Evolutionary conservation across 1,284 basidiomycete genomes (phyloP), one percentile per base, ranked within the genome.

Genomic region (Leucoagaricus sp.): DNA sequence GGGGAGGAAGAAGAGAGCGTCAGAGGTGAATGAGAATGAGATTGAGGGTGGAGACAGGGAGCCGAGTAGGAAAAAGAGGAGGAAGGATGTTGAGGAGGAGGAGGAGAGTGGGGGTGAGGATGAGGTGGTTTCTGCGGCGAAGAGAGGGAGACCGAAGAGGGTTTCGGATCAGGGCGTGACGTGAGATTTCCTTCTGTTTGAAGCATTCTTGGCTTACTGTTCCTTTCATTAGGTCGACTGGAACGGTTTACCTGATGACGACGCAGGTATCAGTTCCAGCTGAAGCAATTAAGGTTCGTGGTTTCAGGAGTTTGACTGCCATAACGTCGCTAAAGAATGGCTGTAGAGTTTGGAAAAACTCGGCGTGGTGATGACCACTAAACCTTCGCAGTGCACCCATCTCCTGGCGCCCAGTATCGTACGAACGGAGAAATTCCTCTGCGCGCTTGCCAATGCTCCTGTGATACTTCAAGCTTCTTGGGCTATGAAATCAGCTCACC

Each of bases 381-480:
- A 84, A 46, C 77, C 87, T 0, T 66, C 71, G 0, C 84, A 91
- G 54, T 92, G 88, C 65, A 94, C 91, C 0, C 89, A 94, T 69
- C 77, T 95, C 19, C 69, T 94, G 40, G 82, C 83, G 9, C 81
- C 81, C 40, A 75, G 75, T 28, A 75, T 94, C 17, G 83, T 87
- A 4, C 82, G 92, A 6, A 94, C 92, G 0, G 89, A 93, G 66
- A 95, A 94, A 66, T 89, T 94, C 66, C 76, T 95, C 1, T 85
- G 82, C 63, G 89, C 89, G 0, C 74, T 94, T 63, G 78, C 86
- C 0, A 70, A 70, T 1, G 82, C 79, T 0, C 86, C 87, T 0
- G 77, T 76, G 60, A 76, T 94, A 49, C 70, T 94, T 13, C 81
- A 77, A 2, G 77, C 80, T 58, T 75, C 81, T 36, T 94, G 93